These are phyloP conservation scores for Piromyces finnis DNA, from an alignment of 192 early-diverging fungal species.

Conservation along the genomic window DNA sequence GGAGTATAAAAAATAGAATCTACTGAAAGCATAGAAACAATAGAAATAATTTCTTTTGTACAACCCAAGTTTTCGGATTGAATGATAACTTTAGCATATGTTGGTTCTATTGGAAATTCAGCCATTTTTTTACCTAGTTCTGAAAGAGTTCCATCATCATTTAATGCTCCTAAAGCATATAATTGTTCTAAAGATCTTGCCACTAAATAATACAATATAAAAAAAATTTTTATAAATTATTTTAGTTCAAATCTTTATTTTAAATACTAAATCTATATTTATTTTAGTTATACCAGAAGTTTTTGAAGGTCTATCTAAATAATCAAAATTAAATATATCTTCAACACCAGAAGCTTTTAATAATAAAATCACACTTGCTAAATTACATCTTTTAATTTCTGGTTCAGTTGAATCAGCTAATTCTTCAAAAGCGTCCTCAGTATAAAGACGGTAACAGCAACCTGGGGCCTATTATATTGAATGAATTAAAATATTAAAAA, in stretches of 20 bases:
- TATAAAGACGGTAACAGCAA: slow-evolving; percentile 80
- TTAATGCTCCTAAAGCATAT: slow-evolving; percentile 70
- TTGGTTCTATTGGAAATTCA: slow-evolving; percentile 79
- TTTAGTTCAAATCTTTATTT: no score
- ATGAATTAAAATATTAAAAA: no score
- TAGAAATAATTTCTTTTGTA: slow-evolving; percentile 70
- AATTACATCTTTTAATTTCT: slow-evolving; percentile 82
- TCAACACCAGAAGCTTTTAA: slow-evolving; percentile 84
- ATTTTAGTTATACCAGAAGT: slow-evolving; percentile 17
- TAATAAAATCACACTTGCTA: slow-evolving; percentile 64
- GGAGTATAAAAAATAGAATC: slow-evolving; percentile 81
- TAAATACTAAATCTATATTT: no score
- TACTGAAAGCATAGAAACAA: slow-evolving; percentile 80
- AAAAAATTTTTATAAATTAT: no score
- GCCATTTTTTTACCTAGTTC: slow-evolving; percentile 55
- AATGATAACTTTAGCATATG: slow-evolving; percentile 73
- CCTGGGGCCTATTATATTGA: slow-evolving; percentile 64
- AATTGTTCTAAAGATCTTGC: slow-evolving; percentile 73
- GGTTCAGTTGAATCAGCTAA: slow-evolving; percentile 68
- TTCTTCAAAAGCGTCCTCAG: slow-evolving; percentile 54
- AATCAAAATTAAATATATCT: slow-evolving; percentile 82
- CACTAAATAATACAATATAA: no score
- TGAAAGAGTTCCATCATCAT: slow-evolving; percentile 62
- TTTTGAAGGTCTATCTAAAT: slow-evolving; percentile 77
- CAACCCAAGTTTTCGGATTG: slow-evolving; percentile 54